Evolutionary conservation across 768 basidiomycete genomes (phyloP).

Genomic region (Mycena capillaripes): DNA sequence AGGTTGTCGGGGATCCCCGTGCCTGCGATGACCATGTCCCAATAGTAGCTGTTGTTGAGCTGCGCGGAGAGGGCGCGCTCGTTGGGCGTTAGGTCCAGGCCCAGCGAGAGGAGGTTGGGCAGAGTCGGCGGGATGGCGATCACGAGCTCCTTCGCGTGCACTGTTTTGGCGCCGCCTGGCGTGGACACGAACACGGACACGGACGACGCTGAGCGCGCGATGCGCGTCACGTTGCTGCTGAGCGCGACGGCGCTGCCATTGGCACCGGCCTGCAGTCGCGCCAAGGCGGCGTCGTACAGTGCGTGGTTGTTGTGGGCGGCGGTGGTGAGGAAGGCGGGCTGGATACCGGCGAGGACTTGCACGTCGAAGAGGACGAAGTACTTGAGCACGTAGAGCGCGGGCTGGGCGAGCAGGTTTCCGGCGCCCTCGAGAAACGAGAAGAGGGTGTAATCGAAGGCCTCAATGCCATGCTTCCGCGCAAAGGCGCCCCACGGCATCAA

Average conservation of each 20-base stretch:
- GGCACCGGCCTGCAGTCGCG: conserved; percentile 3
- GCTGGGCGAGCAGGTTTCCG: conserved; percentile 13
- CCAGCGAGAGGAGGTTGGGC: conserved; percentile 7
- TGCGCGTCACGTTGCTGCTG: neutral
- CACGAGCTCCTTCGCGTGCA: conserved; percentile 17
- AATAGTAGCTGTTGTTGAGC: conserved; percentile 14
- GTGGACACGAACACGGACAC: neutral
- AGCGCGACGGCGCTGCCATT: conserved; percentile 1
- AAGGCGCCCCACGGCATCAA: conserved; percentile 14
- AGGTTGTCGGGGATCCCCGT: conserved; percentile 18
- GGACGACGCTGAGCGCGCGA: neutral
- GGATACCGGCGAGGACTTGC: conserved; percentile 15
- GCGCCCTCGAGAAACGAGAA: neutral
- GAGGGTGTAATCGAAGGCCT: conserved; percentile 14
- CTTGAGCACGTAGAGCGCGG: conserved; percentile 8
- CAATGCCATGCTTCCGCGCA: conserved; percentile 5
- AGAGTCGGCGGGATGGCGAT: conserved; percentile 17
- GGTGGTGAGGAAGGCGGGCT: conserved; percentile 7
- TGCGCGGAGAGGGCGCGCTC: conserved; percentile 10
- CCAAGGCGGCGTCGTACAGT: conserved; percentile 5
- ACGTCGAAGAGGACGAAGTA: conserved; percentile 10
- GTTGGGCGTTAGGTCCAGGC: conserved; percentile 14
- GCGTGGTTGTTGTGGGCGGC: conserved; percentile 10
- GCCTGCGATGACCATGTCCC: conserved; percentile 7
- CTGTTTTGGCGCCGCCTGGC: neutral